A percentile compares a stretch with the other conserved stretches of the same genome.
Conservation (phyloP, 805 yeast genomes). For the Suhomyces prunicola region DNA sequence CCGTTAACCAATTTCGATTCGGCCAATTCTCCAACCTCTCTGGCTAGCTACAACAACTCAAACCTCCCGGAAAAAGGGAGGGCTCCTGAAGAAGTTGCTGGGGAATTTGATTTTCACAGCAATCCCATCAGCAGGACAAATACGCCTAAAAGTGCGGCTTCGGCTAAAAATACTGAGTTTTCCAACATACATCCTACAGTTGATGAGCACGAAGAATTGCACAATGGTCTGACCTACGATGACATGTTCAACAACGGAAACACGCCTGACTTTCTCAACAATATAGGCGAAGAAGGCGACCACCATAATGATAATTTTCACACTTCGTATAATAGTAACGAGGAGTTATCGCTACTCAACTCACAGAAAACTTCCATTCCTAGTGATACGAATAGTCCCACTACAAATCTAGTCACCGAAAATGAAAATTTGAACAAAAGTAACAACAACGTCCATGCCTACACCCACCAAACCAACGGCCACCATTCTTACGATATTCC, state of each 20-base stretch:
- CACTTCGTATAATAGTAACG: not conserved
- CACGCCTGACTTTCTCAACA: conserved; percentile 16
- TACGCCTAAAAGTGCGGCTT: conserved; percentile 1
- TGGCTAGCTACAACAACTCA: not conserved
- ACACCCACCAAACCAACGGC: conserved; percentile 8
- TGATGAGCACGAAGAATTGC: not conserved
- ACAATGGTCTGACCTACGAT: not conserved
- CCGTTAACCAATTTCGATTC: conserved; percentile 7
- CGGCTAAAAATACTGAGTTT: not conserved
- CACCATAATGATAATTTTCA: not conserved
- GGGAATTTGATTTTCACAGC: not conserved
- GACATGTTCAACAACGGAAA: conserved; percentile 2
- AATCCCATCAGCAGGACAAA: not conserved
- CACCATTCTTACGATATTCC: not conserved
- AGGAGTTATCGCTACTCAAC: not conserved
- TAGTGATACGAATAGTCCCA: conserved; percentile 9
- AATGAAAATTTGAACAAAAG: conserved; percentile 1
- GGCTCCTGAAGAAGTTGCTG: not conserved
- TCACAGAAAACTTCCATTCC: not conserved
- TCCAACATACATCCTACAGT: not conserved
- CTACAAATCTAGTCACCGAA: conserved; percentile 7
- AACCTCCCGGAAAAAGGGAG: not conserved
- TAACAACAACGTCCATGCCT: conserved; percentile 13
- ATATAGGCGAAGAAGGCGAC: conserved; percentile 1
- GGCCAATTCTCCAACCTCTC: conserved; percentile 3